Conservation (phyloP, 306 rosid species). For the Trifolium pratense region DNA sequence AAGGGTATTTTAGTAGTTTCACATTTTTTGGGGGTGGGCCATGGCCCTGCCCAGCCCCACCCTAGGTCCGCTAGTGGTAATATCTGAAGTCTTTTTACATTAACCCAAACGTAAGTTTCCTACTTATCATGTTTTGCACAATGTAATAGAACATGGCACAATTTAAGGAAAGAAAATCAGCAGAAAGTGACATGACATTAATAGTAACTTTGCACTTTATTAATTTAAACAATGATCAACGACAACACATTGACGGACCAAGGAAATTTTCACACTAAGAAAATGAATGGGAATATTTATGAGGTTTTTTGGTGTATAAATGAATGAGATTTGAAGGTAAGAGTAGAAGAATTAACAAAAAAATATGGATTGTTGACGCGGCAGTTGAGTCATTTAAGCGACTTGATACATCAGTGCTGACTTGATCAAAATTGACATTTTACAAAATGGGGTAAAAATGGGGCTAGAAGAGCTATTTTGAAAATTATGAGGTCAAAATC, state of each 20-base stretch:
- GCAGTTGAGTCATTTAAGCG: too few species aligned
- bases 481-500: too few species aligned
- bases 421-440: too few species aligned
- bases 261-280: not conserved
- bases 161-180: constrained; percentile 41
- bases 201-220: constrained; percentile 17
- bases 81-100: constrained; percentile 1
- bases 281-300: not conserved
- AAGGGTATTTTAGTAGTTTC: too few species aligned
- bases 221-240: not conserved
- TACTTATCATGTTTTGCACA: constrained; percentile 12
- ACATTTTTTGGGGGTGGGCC: too few species aligned
- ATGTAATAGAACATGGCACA: constrained; percentile 43
- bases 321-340: not conserved
- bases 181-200: not conserved
- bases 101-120: not conserved
- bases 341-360: too few species aligned
- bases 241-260: not conserved
- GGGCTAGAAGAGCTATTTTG: too few species aligned
- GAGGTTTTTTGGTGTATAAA: not conserved
- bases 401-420: too few species aligned
- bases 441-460: too few species aligned
- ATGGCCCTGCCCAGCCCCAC: too few species aligned
- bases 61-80: too few species aligned
- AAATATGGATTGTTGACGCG: too few species aligned